phyloP scores from a whole-genome alignment of 371 early-diverging fungal species.

The Zychaea mexicana region DNA sequence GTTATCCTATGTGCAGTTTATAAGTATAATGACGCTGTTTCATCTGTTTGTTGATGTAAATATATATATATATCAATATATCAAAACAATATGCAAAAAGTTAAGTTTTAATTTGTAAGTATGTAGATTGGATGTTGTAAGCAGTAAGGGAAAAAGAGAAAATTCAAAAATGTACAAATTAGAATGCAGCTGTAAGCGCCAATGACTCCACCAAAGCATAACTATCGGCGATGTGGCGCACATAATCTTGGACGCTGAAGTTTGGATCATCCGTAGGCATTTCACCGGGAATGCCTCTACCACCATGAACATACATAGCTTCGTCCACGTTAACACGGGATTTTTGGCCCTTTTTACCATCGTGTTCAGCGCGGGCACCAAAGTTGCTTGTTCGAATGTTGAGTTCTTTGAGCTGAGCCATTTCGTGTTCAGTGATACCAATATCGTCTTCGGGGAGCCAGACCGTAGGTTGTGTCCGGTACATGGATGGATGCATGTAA shows the following conservation, averaged over 20 bases:
- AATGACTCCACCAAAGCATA: background rate
- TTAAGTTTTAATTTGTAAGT: background rate
- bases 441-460: slow-evolving; percentile 31
- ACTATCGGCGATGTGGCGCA: slow-evolving; percentile 1
- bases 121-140: background rate
- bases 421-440: slow-evolving; percentile 20
- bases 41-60: too few relatives aligned
- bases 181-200: background rate
- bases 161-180: background rate
- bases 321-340: slow-evolving; percentile 20
- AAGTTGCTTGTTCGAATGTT: slow-evolving; percentile 13
- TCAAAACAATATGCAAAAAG: too few relatives aligned
- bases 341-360: slow-evolving; percentile 15
- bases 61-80: too few relatives aligned
- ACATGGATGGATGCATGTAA: slow-evolving; percentile 27
- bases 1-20: too few relatives aligned
- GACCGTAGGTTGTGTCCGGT: slow-evolving; percentile 19
- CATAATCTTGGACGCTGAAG: background rate
- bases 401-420: slow-evolving; percentile 10
- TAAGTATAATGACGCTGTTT: too few relatives aligned
- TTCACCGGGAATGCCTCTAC: slow-evolving; percentile 21
- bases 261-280: background rate
- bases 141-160: background rate
- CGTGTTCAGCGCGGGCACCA: slow-evolving; percentile 8
- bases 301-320: slow-evolving; percentile 8